phyloP scores from a whole-genome alignment of 2,329 filamentous ascomycete species.

The Camptophora hylomeconis region DNA sequence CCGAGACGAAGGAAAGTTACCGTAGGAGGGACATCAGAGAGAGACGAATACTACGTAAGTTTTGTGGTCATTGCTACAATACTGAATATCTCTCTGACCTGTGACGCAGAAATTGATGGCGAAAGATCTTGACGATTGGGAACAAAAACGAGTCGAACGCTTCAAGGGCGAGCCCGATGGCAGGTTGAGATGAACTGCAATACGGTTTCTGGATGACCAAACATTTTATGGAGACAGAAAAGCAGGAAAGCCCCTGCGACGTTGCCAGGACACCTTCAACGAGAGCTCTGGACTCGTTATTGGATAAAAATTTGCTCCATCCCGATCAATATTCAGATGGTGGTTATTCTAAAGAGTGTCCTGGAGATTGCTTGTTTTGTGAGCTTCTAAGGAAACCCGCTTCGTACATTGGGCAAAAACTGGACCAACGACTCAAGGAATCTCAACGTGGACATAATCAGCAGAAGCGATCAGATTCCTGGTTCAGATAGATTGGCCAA shows the following conservation, averaged over 20 bases:
- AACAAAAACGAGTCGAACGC: slow-evolving; percentile 86
- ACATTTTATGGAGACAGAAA: background rate
- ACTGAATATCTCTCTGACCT: slow-evolving; percentile 27
- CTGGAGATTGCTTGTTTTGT: no score
- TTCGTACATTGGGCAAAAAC: no score
- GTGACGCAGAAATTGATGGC: slow-evolving; percentile 69
- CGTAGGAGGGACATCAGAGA: slow-evolving; percentile 22
- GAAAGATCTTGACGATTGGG: slow-evolving; percentile 91
- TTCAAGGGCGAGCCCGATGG: slow-evolving; percentile 85
- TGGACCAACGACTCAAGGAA: no score
- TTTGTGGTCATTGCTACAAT: slow-evolving; percentile 11
- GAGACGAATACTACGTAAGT: slow-evolving; percentile 37
- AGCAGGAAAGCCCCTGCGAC: background rate
- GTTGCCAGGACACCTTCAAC: background rate
- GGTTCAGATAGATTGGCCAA: no score
- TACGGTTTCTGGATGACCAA: background rate
- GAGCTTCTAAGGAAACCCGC: no score
- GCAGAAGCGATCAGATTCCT: no score
- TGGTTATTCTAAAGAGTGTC: no score
- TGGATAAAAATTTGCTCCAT: no score
- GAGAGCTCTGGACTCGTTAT: no score
- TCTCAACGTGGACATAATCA: no score
- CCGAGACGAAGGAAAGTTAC: slow-evolving; percentile 24
- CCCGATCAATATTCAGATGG: no score
- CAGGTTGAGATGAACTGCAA: slow-evolving; percentile 41